Evolutionary conservation across 75 land plant species (phyloP), one percentile per base, ranked within the genome.

Genomic region (Pinus taeda): DNA sequence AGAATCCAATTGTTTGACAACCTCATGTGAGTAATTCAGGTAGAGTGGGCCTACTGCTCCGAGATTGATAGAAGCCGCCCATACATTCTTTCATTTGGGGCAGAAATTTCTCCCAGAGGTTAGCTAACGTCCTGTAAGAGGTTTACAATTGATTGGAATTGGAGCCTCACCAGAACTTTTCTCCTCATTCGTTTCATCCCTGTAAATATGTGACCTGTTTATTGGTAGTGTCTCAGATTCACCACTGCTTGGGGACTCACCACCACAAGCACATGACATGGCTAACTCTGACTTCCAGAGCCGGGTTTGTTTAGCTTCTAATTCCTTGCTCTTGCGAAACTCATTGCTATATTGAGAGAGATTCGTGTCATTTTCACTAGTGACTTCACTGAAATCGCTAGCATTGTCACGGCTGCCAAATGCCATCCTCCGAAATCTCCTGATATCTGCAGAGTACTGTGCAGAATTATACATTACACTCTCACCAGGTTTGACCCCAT

Each of bases 401-500:
- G 85, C 80, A 74, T 66, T 60, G 4, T 77, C 72, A 15, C 30
- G 83, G 73, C 84, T 90, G 56, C 85, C 95, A 81, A 84, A 84
- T 62, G 90, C 95, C 84, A 88, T 76, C 58, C 88, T 80, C 64
- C 73, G 89, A 36, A 91, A 90, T 78, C 85, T 79, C 80, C 84
- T 78, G 76, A 92, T 88, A 49, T 92, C 92, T 59, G 89, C 84
- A 21, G 79, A 74, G 59, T 85, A 78, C 70, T 64, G 88, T 62
- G 63, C 76, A 59, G 71, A 80, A 60, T 85, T 77, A 37, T 81
- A 92, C 36, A 88, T 73, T 6, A 61, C 78, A 73, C 95, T 94
- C 33, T 88, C 85, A 15, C 97, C 97, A 7, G 91, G 90, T 77
- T 78, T 88, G 66, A 94, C 62, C 15, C 97, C 97, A 73, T 93